A percentile compares a stretch with the other conserved stretches of the same genome.
phyloP scores from a whole-genome alignment of 495 filamentous ascomycete genomes.

The Neurospora pannonica region DNA sequence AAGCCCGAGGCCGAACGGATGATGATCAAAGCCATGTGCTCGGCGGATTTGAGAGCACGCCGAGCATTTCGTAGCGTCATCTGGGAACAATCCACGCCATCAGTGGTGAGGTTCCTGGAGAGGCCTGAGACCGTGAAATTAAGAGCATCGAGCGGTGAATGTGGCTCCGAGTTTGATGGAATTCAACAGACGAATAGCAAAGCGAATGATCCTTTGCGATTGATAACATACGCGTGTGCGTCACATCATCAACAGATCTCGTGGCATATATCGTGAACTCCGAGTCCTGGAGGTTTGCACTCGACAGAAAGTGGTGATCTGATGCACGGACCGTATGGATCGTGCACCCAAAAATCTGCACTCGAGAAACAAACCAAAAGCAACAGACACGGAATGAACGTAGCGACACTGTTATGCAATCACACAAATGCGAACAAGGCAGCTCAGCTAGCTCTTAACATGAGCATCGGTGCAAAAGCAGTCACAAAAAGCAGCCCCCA shows the following conservation, averaged over 20 bases:
- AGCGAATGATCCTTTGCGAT: neutral
- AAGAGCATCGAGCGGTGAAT: neutral
- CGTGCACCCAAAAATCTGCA: neutral
- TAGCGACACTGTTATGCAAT: conserved; percentile 2
- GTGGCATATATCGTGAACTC: neutral
- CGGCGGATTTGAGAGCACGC: neutral
- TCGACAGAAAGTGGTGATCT: neutral
- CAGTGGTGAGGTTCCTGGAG: neutral
- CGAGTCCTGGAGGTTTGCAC: neutral
- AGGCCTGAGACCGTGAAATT: neutral
- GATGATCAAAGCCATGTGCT: neutral
- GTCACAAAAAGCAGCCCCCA: neutral
- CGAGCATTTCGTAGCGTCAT: neutral
- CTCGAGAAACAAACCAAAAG: neutral
- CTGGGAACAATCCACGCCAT: neutral
- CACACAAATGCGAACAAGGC: neutral
- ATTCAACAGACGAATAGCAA: neutral
- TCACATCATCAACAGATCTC: neutral
- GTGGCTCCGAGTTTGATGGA: neutral
- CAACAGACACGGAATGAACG: neutral
- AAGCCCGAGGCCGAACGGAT: neutral
- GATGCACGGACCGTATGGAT: neutral
- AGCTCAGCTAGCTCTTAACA: neutral
- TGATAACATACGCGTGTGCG: neutral
- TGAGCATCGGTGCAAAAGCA: neutral